Conservation (phyloP, 179 eudicot genomes). For the Silene vulgaris region DNA sequence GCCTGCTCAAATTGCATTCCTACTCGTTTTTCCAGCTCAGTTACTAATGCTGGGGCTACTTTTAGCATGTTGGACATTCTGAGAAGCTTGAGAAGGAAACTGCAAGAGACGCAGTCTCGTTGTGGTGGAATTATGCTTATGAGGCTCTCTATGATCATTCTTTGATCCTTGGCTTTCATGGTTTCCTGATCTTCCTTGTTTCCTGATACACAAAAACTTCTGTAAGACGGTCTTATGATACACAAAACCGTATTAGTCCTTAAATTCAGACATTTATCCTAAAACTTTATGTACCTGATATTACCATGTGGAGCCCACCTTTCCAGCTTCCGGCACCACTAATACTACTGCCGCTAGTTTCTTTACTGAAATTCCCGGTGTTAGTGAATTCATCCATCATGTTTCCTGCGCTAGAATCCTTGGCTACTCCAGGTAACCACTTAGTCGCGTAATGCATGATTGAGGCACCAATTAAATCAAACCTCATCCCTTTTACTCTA, state of each 20-base stretch:
- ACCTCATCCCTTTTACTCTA: slow-evolving; percentile 77
- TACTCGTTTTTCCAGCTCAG: slow-evolving; percentile 80
- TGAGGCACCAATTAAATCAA: slow-evolving; percentile 66
- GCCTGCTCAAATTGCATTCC: slow-evolving; percentile 97
- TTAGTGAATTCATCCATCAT: slow-evolving; percentile 26
- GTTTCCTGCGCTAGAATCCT: neutral
- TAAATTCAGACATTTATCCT: no score
- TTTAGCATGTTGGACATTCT: slow-evolving; percentile 64
- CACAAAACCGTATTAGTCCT: no score
- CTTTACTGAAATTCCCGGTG: slow-evolving; percentile 11
- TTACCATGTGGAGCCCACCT: slow-evolving; percentile 70
- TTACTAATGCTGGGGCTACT: slow-evolving; percentile 75
- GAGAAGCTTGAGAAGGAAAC: slow-evolving; percentile 63
- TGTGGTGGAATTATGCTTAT: slow-evolving; percentile 87
- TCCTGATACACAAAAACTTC: slow-evolving; percentile 25
- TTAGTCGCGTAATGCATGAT: slow-evolving; percentile 59
- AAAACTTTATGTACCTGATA: slow-evolving; percentile 22
- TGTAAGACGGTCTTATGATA: neutral
- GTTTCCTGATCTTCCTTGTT: slow-evolving; percentile 42
- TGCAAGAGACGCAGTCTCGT: slow-evolving; percentile 71
- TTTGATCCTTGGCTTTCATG: slow-evolving; percentile 56
- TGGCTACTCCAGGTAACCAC: slow-evolving; percentile 59
- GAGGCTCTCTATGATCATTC: slow-evolving; percentile 82
- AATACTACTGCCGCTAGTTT: slow-evolving; percentile 24
- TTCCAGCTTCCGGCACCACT: slow-evolving; percentile 45